Base-by-base conservation (phyloP, 2,329 filamentous ascomycete species). In the Phoma sp. region DNA sequence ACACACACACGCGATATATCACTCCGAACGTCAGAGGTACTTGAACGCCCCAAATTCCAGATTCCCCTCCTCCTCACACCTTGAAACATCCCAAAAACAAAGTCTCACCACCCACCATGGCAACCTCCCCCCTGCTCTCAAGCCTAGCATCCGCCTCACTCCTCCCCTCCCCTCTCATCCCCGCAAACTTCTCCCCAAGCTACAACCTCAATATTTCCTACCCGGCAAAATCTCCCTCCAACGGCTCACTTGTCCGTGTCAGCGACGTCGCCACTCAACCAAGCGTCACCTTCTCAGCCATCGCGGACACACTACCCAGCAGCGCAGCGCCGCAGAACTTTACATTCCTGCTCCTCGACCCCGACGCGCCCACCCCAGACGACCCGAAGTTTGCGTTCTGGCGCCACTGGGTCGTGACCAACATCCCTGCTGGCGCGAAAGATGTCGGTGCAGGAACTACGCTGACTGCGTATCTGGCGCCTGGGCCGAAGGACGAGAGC, bases 301-400 rank as follows among this genome's bases (percentile, higher is more conserved):
- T 53, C 59, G 2, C 57, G 6, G 11, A 32, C 39, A 3, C 36
- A 0, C 30, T 41, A 10, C 7, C 24, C 11, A 51, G 55, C 11
- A 51, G 55, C 25, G 14, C 51, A 3, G 47, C 53, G 42, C 58
- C 76, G 18, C 18, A 18, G 18, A 18, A 18, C 1, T 84, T 81
- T 66, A 75, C 77, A 32, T 70, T 83, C 45, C 69, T 84, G 58
- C 72, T 84, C 36, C 73, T 83, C 22, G 82, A 84, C 50, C 81
- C 82, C 0, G 82, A 84, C 54, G 82, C 82, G 18, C 82, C 82
- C 0, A 83, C 81, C 0, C 82, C 82, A 0, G 79, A 81, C 32
- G 79, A 84, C 45, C 81, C 80, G 5, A 83, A 80, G 61, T 83
- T 82, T 61, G 79, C 80, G 0, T 83, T 80, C 61, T 84, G 81